phyloP scores from a whole-genome alignment of 2,329 filamentous ascomycete genomes.

The Fusarium robinianum region DNA sequence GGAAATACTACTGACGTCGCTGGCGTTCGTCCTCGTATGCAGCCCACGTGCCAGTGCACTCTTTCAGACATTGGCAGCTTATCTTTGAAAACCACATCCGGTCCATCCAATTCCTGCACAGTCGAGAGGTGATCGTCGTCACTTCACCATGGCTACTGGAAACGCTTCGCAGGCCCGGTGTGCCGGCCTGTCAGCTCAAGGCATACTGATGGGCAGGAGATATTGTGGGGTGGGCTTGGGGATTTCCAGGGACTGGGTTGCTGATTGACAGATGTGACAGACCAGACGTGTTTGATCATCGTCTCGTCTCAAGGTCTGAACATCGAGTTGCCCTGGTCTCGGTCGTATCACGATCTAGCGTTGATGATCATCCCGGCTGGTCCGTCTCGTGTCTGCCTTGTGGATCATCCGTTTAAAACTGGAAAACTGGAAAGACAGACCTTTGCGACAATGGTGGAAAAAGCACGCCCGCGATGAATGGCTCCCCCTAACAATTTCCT shows the following conservation, averaged over 20 bases:
- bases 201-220: slow-evolving; percentile 21
- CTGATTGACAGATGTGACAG: slow-evolving; percentile 26
- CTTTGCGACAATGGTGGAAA: slow-evolving; percentile 1
- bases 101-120: too few relatives aligned
- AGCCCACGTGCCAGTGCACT: slow-evolving; percentile 23
- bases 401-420: slow-evolving; percentile 35
- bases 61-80: too few relatives aligned
- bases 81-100: too few relatives aligned
- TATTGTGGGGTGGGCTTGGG: slow-evolving; percentile 13
- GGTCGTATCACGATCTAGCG: slow-evolving; percentile 21
- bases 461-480: slow-evolving; percentile 12
- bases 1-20: slow-evolving; percentile 27
- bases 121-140: slow-evolving; percentile 13
- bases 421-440: slow-evolving; percentile 5
- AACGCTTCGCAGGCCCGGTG: slow-evolving; percentile 23
- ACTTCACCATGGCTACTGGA: slow-evolving; percentile 9
- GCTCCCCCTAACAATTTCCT: slow-evolving; percentile 14
- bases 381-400: slow-evolving; percentile 8
- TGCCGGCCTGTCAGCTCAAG: neutral
- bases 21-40: slow-evolving; percentile 9
- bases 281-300: slow-evolving; percentile 28
- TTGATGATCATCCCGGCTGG: slow-evolving; percentile 6
- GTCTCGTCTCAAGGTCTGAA: slow-evolving; percentile 8
- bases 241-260: slow-evolving; percentile 6
- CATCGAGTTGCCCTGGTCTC: slow-evolving; percentile 11